Evolutionary conservation across 768 basidiomycete species (phyloP).

Genomic region (Naganishia randhawae): DNA sequence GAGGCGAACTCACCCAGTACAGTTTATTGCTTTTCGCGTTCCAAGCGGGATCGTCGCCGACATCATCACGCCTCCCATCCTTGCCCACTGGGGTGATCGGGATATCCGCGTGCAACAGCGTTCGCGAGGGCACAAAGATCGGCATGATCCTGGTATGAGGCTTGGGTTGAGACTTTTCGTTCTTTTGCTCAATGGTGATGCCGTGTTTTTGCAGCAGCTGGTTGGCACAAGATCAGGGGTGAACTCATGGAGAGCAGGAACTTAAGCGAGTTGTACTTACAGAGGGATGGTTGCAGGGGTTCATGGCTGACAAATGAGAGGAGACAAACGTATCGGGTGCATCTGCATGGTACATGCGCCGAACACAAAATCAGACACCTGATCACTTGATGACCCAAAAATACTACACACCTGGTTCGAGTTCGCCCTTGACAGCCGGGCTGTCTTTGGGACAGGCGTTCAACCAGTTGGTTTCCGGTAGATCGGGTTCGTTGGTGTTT

Average conservation of each 20-base stretch:
- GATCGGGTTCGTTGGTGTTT: conserved; percentile 44
- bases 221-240: not conserved
- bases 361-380: not conserved
- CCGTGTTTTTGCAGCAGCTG: conserved; percentile 50
- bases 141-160: conserved; percentile 50
- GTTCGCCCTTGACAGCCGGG: conserved; percentile 39
- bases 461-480: conserved; percentile 43
- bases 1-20: conserved; percentile 46
- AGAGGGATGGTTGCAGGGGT: conserved; percentile 50
- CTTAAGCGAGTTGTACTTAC: conserved; percentile 30
- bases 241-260: not conserved
- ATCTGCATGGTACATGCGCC: conserved; percentile 31
- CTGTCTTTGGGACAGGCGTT: conserved; percentile 48
- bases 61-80: conserved; percentile 47
- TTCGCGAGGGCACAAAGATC: conserved; percentile 49
- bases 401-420: conserved; percentile 38
- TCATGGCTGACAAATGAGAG: conserved; percentile 46
- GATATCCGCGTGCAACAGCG: conserved; percentile 49
- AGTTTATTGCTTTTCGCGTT: conserved; percentile 47
- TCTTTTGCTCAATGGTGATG: conserved; percentile 46
- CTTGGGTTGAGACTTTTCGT: conserved; percentile 45
- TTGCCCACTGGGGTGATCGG: conserved; percentile 50
- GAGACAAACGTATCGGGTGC: conserved; percentile 49
- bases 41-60: conserved; percentile 50
- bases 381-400: conserved; percentile 9